Conservation (phyloP, 257 asterid species). For the Petunia secreta region DNA sequence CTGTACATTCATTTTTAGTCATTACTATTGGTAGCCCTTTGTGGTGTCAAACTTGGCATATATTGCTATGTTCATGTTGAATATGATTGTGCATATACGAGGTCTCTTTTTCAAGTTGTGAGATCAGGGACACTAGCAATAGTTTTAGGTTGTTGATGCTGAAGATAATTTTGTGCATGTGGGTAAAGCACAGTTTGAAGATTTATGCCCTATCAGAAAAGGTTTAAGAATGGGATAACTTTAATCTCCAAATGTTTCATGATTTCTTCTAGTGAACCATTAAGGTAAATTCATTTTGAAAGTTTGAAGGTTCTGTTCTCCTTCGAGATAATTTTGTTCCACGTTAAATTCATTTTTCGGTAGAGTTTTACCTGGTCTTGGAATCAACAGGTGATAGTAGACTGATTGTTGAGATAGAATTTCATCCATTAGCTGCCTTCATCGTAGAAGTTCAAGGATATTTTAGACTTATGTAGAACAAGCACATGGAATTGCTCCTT, state of each 20-base stretch:
- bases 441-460: neutral
- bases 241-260: neutral
- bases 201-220: neutral
- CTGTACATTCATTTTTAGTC: slow-evolving; percentile 7
- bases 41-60: slow-evolving; percentile 11
- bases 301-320: neutral
- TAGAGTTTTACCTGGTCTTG: neutral
- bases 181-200: slow-evolving; percentile 3
- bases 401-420: slow-evolving; percentile 7
- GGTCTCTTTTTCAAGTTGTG: neutral
- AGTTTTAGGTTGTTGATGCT: neutral
- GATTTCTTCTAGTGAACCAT: neutral
- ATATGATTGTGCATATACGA: neutral
- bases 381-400: slow-evolving; percentile 12
- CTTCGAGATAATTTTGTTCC: neutral
- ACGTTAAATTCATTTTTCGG: slow-evolving; percentile 4
- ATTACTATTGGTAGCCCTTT: neutral
- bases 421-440: neutral
- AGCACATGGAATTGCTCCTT: slow-evolving; percentile 13
- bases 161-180: neutral
- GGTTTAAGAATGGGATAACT: neutral
- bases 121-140: neutral
- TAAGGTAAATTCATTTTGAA: neutral
- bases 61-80: neutral
- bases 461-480: slow-evolving; percentile 10